Base-by-base conservation (phyloP, 371 early-diverging fungal species). In the Mortierella sp. region DNA sequence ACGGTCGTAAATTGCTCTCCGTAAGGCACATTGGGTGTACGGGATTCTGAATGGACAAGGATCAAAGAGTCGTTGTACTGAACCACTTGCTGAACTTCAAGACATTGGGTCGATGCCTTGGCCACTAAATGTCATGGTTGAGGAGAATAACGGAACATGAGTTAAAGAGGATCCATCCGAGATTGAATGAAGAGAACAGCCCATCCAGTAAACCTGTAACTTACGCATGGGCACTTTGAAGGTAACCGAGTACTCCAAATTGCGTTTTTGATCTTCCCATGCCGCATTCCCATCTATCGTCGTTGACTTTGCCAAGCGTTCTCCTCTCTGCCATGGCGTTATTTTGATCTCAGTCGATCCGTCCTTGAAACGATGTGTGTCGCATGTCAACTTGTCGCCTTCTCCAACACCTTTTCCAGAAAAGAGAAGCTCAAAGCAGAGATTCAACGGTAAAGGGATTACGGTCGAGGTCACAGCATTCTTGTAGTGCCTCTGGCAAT, bases 171-270 rank as follows among this genome's bases (percentile, higher is more conserved):
- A n/a, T n/a, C n/a, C n/a, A n/a, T n/a, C n/a, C n/a, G n/a, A n/a
- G n/a, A n/a, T n/a, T n/a, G n/a, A n/a, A n/a, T n/a, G n/a, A 30
- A 13, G 12, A 34, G 27, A 46, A 14, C 13, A 38, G 34, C 18
- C 46, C 19, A 16, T 23, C 18, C 16, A n/a, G 3, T 34, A n/a
- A 64, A 2, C 47, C 4, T 8, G 28, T 16, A 16, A 54, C 72
- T 62, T 67, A 72, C 72, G 23, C 58, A 71, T 71, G n/a, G 72
- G 72, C 12, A 72, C 58, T 31, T 72, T 72, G 56, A 72, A 72
- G 5, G 67, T 51, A 0, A 72, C 72, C 28, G 67, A 72, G 42
- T 67, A 72, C 55, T 72, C 72, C 27, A 67, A 42, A 18, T 59
- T 42, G 18, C 72, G 72, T 10, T 53, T 57, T 45, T 34, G 46